A percentile compares a stretch with the other conserved stretches of the same genome.
Conservation (phyloP, 345 rosid genomes). For the Rhodamnia argentea region DNA sequence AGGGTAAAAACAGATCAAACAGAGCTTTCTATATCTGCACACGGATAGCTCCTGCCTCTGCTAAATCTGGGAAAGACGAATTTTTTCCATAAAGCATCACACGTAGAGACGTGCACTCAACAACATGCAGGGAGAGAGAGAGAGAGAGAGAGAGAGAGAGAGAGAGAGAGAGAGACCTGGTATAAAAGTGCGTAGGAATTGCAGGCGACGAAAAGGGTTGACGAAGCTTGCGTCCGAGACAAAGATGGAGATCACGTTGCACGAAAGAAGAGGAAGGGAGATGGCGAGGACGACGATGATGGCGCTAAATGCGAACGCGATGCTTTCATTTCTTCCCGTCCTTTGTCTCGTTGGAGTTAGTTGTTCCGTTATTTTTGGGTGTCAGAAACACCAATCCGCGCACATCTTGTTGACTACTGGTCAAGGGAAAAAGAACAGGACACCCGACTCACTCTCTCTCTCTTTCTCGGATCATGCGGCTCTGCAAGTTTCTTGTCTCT, state of each 20-base stretch:
- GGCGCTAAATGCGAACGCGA: neutral
- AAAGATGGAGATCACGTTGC: neutral
- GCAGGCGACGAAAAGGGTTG: neutral
- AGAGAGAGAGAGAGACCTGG: neutral
- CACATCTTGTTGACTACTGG: neutral
- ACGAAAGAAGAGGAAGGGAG: neutral
- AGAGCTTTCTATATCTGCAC: neutral
- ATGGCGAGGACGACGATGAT: neutral
- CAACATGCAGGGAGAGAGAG: neutral
- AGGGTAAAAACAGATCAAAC: neutral
- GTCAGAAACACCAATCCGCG: neutral
- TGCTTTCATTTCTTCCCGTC: neutral
- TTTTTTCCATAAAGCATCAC: neutral
- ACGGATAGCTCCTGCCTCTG: neutral
- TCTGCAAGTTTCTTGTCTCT: neutral
- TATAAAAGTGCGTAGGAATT: neutral
- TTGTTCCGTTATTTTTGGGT: neutral
- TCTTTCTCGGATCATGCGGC: neutral
- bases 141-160: neutral
- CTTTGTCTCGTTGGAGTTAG: neutral
- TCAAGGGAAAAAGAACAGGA: neutral
- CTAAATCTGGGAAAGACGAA: neutral
- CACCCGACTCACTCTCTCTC: neutral
- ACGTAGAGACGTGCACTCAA: neutral
- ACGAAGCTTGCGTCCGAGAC: neutral